These are phyloP conservation scores for Penicillium daleae DNA, from an alignment of 495 filamentous ascomycete genomes.

Conservation along the genomic window DNA sequence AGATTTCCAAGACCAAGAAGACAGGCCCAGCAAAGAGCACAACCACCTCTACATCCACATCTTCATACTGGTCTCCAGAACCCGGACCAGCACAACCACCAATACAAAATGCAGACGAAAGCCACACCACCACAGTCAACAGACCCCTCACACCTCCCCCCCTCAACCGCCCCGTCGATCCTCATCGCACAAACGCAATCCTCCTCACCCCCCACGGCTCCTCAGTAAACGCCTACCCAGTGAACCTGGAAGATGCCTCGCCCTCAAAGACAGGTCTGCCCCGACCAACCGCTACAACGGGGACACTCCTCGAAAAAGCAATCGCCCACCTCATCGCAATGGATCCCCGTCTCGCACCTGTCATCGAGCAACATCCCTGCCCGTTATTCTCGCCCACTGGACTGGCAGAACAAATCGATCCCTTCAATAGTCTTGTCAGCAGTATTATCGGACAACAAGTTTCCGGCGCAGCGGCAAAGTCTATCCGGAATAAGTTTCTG, in stretches of 20 bases:
- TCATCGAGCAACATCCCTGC: slow-evolving; percentile 79
- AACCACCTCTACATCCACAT: slow-evolving; percentile 12
- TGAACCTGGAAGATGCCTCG: slow-evolving; percentile 51
- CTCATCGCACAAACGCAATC: slow-evolving; percentile 71
- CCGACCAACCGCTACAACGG: slow-evolving; percentile 63
- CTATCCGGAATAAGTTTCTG: slow-evolving; percentile 86
- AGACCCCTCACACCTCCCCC: slow-evolving; percentile 34
- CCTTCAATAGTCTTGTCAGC: slow-evolving; percentile 78
- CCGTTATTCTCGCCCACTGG: slow-evolving; percentile 79
- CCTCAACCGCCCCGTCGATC: slow-evolving; percentile 61
- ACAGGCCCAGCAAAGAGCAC: slow-evolving; percentile 19
- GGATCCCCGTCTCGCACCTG: slow-evolving; percentile 70
- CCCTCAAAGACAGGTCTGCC: slow-evolving; percentile 59
- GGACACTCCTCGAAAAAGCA: slow-evolving; percentile 75
- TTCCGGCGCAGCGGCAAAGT: slow-evolving; percentile 84
- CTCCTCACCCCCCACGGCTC: slow-evolving; percentile 81
- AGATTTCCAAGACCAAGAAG: slow-evolving; percentile 15
- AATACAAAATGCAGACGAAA: slow-evolving; percentile 18
- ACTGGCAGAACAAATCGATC: slow-evolving; percentile 80
- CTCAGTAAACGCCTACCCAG: slow-evolving; percentile 61
- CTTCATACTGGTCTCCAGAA: slow-evolving; percentile 34
- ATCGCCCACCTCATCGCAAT: slow-evolving; percentile 74
- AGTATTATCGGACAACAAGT: slow-evolving; percentile 97
- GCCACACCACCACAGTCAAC: too few relatives aligned
- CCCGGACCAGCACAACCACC: slow-evolving; percentile 10